These are phyloP conservation scores for Amanita pseudoporphyria DNA, from an alignment of 768 basidiomycete species.

Conservation along the genomic window DNA sequence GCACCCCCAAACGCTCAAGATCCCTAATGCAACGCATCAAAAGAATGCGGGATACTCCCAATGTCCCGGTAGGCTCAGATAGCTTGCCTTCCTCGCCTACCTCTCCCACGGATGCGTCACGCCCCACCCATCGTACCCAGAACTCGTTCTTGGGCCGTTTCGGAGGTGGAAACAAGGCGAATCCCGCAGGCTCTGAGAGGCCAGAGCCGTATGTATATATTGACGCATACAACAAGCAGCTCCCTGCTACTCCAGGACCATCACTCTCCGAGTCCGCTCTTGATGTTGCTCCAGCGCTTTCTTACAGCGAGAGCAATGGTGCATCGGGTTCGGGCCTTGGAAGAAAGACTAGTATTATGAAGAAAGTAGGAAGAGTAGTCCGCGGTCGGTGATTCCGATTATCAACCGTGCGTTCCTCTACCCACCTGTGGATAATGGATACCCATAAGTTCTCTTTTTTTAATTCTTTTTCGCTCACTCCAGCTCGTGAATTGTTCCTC, in stretches of 20 bases:
- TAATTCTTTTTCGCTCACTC: not conserved
- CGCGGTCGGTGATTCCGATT: constrained; percentile 35
- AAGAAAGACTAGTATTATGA: constrained; percentile 70
- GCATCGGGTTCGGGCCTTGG: constrained; percentile 39
- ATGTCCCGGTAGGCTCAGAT: constrained; percentile 56
- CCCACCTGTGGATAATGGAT: constrained; percentile 8
- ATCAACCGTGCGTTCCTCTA: constrained; percentile 6
- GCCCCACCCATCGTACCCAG: constrained; percentile 64
- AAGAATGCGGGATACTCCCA: constrained; percentile 81
- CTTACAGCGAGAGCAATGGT: constrained; percentile 7
- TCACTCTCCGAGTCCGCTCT: constrained; percentile 9
- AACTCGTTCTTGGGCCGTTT: constrained; percentile 76
- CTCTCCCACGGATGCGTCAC: constrained; percentile 21
- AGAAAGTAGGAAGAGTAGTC: constrained; percentile 69
- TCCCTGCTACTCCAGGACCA: constrained; percentile 29
- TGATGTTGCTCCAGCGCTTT: constrained; percentile 16
- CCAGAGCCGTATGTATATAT: constrained; percentile 61
- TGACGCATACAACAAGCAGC: constrained; percentile 52
- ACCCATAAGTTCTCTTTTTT: not conserved
- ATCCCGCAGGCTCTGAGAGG: constrained; percentile 20
- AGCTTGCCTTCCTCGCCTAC: constrained; percentile 31
- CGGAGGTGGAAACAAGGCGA: constrained; percentile 24
- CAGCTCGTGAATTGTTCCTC: not conserved
- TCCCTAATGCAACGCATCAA: constrained; percentile 85
- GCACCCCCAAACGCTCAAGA: constrained; percentile 60